Evolutionary conservation across 1,139 yeast species (phyloP).

Genomic region (Chernovozyma sophiae-reginae): DNA sequence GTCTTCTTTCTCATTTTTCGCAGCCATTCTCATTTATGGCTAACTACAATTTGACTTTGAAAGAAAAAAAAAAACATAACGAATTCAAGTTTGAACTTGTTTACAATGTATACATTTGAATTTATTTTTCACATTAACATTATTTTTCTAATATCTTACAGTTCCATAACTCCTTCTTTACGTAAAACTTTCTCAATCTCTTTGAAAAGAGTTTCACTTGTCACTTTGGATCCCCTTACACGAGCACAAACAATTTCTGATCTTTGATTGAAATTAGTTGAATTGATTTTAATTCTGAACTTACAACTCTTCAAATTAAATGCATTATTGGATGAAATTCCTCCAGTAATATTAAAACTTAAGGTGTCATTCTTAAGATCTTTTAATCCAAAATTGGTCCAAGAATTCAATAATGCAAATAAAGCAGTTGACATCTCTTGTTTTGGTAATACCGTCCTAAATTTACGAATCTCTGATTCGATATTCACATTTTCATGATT

Average conservation of each 20-base stretch:
- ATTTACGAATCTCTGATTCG: constrained; percentile 30
- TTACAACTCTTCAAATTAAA: constrained; percentile 62
- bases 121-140: constrained; percentile 10
- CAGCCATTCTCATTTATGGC: no score
- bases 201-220: constrained; percentile 41
- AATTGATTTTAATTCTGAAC: constrained; percentile 52
- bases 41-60: no score
- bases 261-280: constrained; percentile 37
- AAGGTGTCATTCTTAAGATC: constrained; percentile 47
- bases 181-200: constrained; percentile 45
- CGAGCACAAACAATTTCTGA: constrained; percentile 45
- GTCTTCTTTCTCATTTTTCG: no score
- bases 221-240: constrained; percentile 41
- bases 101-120: constrained; percentile 4
- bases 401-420: constrained; percentile 56
- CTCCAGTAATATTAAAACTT: constrained; percentile 50
- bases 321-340: constrained; percentile 57
- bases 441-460: constrained; percentile 43
- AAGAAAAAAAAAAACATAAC: no score
- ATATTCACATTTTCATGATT: constrained; percentile 15
- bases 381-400: constrained; percentile 70
- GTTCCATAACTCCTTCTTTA: constrained; percentile 45
- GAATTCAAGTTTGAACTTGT: no score
- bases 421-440: constrained; percentile 64
- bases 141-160: constrained; percentile 1